These are phyloP conservation scores for Colletotrichum eleusines DNA, from an alignment of 2,329 filamentous ascomycete species.

Conservation along the genomic window DNA sequence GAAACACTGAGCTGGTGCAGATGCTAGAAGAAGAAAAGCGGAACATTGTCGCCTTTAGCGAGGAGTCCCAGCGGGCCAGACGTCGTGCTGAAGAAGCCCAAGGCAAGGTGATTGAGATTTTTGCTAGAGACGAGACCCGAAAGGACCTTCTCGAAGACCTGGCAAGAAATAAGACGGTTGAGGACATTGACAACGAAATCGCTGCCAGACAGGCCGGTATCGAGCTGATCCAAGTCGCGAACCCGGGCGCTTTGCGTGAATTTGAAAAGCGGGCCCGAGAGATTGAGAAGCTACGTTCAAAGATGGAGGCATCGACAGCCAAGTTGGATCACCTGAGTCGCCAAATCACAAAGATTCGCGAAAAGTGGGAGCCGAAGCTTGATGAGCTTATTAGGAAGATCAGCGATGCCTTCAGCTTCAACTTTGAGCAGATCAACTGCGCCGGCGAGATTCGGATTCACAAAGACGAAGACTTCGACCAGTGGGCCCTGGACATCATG, in stretches of 20 bases:
- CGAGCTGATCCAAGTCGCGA: slow-evolving; percentile 83
- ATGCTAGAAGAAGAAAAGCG: slow-evolving; percentile 61
- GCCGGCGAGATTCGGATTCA: slow-evolving; percentile 89
- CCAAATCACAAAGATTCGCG: slow-evolving; percentile 75
- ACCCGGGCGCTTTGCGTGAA: slow-evolving; percentile 79
- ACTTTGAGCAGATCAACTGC: slow-evolving; percentile 94
- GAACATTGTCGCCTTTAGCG: slow-evolving; percentile 54
- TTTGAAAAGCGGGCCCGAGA: slow-evolving; percentile 79
- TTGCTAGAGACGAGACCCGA: slow-evolving; percentile 54
- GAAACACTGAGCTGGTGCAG: slow-evolving; percentile 70
- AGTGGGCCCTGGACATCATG: slow-evolving; percentile 93
- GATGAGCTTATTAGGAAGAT: slow-evolving; percentile 84
- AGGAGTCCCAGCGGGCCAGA: slow-evolving; percentile 53
- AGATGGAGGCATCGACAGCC: slow-evolving; percentile 66
- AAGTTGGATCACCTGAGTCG: slow-evolving; percentile 67
- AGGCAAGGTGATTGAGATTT: slow-evolving; percentile 55
- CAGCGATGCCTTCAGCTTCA: slow-evolving; percentile 90
- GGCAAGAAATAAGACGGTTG: slow-evolving; percentile 63
- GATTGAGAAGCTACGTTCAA: slow-evolving; percentile 73
- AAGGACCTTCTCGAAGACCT: slow-evolving; percentile 58
- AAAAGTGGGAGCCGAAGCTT: slow-evolving; percentile 85
- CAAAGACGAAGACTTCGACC: slow-evolving; percentile 93
- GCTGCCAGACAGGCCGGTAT: slow-evolving; percentile 79
- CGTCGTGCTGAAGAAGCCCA: slow-evolving; percentile 52
- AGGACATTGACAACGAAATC: slow-evolving; percentile 80